phyloP scores from a whole-genome alignment of 805 yeast genomes.

The Yamadazyma takamatsuzukensis region DNA sequence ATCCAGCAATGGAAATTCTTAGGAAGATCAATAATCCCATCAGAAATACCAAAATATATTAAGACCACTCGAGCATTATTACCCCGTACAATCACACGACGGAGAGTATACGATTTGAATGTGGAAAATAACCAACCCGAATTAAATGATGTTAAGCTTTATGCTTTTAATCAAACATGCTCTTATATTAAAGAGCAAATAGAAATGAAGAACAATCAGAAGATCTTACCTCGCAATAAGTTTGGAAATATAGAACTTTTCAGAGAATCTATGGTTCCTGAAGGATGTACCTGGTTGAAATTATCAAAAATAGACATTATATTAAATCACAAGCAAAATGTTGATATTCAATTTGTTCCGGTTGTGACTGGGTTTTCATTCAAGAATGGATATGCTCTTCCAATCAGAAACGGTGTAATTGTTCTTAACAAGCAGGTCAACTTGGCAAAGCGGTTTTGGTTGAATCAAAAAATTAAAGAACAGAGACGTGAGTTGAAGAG shows the following conservation, averaged over 20 bases:
- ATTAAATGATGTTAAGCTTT: constrained; percentile 18
- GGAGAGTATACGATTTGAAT: constrained; percentile 17
- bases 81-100: constrained; percentile 21
- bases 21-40: constrained; percentile 25
- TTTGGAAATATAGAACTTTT: constrained; percentile 31
- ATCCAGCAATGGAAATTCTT: constrained; percentile 32
- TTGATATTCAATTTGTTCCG: constrained; percentile 21
- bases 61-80: constrained; percentile 15
- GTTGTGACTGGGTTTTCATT: constrained; percentile 30
- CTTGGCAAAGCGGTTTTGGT: constrained; percentile 23
- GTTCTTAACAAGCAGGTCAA: constrained; percentile 16
- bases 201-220: constrained; percentile 3
- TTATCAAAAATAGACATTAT: constrained; percentile 19
- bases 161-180: constrained; percentile 28
- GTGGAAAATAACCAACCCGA: constrained; percentile 15
- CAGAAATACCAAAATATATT: constrained; percentile 14
- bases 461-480: constrained; percentile 15
- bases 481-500: constrained; percentile 4
- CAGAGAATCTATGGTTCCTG: constrained; percentile 26
- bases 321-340: constrained; percentile 11
- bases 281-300: constrained; percentile 25
- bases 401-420: constrained; percentile 25
- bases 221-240: constrained; percentile 20
- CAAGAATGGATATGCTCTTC: constrained; percentile 23
- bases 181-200: constrained; percentile 16